These are phyloP conservation scores for Dictyostelium discoideum DNA, from an alignment of 78 protist genomes.

Conservation along the genomic window DNA sequence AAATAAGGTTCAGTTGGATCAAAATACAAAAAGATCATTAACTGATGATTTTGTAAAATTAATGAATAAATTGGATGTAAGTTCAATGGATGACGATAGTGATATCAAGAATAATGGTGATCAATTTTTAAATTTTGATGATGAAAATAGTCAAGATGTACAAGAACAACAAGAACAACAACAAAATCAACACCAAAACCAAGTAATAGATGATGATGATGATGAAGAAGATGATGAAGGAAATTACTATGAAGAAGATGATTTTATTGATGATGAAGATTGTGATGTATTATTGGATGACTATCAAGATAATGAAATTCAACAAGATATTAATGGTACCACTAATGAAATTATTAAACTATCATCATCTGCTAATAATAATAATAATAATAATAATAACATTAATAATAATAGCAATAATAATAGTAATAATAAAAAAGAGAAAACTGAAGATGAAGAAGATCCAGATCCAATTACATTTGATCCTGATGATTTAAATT, in stretches of 20 bases:
- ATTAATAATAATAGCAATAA: background rate
- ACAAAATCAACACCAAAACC: background rate
- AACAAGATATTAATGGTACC: background rate
- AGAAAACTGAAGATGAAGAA: background rate
- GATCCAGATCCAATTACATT: conserved; percentile 66
- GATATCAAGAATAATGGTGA: background rate
- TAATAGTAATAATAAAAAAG: background rate
- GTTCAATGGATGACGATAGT: background rate
- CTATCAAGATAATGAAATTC: background rate
- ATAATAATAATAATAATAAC: background rate
- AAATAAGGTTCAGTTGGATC: background rate
- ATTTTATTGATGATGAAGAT: background rate
- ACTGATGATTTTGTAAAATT: conserved; percentile 28
- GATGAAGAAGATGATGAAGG: background rate
- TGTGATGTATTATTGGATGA: background rate
- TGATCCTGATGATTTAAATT: conserved; percentile 41
- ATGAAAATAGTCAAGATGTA: background rate
- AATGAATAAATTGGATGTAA: background rate
- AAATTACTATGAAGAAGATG: background rate
- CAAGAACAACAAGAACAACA: background rate
- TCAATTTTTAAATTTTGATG: background rate
- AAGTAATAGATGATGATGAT: background rate
- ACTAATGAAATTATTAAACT: background rate
- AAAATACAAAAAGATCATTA: conserved; percentile 6
- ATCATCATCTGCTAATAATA: background rate